These are phyloP conservation scores for Monilinia polystroma DNA, from an alignment of 2,329 filamentous ascomycete species.

Conservation along the genomic window DNA sequence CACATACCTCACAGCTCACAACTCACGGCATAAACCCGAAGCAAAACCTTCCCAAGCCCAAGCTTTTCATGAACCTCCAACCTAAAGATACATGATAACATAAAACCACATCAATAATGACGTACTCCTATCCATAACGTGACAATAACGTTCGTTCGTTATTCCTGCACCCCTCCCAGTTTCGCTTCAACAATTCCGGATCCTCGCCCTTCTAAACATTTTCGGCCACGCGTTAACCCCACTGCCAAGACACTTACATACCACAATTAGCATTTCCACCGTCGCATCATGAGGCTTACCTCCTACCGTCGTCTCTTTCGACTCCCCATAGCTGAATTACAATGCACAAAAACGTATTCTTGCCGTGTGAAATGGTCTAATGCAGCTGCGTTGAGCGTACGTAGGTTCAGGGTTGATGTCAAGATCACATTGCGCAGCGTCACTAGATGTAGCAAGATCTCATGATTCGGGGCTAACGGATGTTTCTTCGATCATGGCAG, in stretches of 20 bases:
- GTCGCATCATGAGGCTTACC: not conserved
- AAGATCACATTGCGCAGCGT: too few relatives aligned
- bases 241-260: constrained; percentile 3
- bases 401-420: too few relatives aligned
- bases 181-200: not conserved
- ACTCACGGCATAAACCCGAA: too few relatives aligned
- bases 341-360: too few relatives aligned
- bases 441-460: too few relatives aligned
- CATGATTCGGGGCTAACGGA: too few relatives aligned
- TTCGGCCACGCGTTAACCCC: not conserved
- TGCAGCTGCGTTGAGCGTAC: too few relatives aligned
- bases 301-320: not conserved
- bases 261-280: too few relatives aligned
- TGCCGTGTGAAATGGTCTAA: too few relatives aligned
- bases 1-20: too few relatives aligned
- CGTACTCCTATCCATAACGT: not conserved
- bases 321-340: not conserved
- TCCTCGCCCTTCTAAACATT: not conserved
- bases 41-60: too few relatives aligned
- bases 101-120: not conserved
- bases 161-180: not conserved
- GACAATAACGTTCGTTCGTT: not conserved
- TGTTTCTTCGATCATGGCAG: too few relatives aligned
- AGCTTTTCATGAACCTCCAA: not conserved
- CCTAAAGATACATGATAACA: not conserved